Evolutionary conservation across 2,329 filamentous ascomycete genomes (phyloP).

Genomic region (Pestalotiopsis sp.): DNA sequence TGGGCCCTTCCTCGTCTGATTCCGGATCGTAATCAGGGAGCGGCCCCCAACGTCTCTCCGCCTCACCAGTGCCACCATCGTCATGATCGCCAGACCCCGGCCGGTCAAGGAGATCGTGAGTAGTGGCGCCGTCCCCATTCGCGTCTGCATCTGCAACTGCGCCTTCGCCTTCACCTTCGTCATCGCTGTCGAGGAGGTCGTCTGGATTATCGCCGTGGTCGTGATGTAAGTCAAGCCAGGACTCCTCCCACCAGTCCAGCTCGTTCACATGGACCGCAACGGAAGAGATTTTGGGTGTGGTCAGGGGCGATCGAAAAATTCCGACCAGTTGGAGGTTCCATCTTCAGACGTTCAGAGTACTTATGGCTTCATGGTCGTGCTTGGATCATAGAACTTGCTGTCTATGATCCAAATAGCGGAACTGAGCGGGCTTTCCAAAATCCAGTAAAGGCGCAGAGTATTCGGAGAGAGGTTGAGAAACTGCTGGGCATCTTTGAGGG

Average conservation of each 20-base stretch:
- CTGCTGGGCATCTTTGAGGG: background rate
- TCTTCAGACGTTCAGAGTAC: background rate
- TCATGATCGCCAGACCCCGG: too few species aligned
- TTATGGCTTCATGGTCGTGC: background rate
- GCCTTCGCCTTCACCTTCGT: too few species aligned
- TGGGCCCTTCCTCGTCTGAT: background rate
- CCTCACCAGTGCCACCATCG: too few species aligned
- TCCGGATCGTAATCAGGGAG: background rate
- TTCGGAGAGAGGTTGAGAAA: background rate
- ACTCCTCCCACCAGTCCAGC: background rate
- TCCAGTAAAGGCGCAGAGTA: background rate
- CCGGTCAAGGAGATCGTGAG: too few species aligned
- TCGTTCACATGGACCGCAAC: background rate
- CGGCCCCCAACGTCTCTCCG: background rate
- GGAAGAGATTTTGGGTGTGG: background rate
- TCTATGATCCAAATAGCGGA: background rate
- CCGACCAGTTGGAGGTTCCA: background rate
- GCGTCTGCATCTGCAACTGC: background rate
- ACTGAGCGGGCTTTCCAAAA: background rate
- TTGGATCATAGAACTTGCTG: background rate
- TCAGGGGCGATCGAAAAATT: too few species aligned
- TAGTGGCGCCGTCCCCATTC: background rate
- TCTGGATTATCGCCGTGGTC: too few species aligned
- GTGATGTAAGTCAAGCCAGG: background rate
- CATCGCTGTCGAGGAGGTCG: too few species aligned